Percentiles rank a stretch among this genome's conserved stretches.
phyloP scores from a whole-genome alignment of 2,329 filamentous ascomycete species.

The Alternaria incomplexa region DNA sequence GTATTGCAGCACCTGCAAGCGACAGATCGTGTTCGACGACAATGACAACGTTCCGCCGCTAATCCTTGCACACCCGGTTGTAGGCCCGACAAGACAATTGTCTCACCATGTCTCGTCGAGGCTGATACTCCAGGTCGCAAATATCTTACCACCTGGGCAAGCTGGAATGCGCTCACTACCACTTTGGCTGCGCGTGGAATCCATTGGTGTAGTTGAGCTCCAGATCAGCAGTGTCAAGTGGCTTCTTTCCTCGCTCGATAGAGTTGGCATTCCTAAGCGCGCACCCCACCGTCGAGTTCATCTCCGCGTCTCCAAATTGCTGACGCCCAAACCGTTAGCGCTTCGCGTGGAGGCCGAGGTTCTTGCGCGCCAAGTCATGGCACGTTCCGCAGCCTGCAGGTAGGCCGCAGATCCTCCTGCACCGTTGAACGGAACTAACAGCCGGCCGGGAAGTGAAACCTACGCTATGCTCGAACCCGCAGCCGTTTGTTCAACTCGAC shows the following conservation, averaged over 20 bases:
- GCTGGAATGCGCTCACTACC: conserved; percentile 7
- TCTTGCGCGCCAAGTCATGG: background rate
- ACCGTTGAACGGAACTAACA: background rate
- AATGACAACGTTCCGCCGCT: background rate
- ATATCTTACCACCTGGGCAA: conserved; percentile 26
- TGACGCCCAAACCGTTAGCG: background rate
- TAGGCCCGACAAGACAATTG: background rate
- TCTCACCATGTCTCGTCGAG: conserved; percentile 37
- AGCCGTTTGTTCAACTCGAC: conserved; percentile 53
- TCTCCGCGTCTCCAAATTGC: background rate
- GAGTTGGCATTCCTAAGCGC: background rate
- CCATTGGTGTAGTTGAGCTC: conserved; percentile 24
- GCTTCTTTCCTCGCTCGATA: conserved; percentile 57
- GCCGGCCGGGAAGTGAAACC: conserved; percentile 8
- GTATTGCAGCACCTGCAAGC: background rate
- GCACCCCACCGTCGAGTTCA: background rate
- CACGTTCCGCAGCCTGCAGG: background rate
- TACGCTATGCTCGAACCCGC: conserved; percentile 60
- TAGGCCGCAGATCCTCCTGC: background rate
- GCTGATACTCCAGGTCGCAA: conserved; percentile 42
- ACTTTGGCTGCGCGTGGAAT: conserved; percentile 14
- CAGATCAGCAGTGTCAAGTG: conserved; percentile 37
- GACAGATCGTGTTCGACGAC: background rate
- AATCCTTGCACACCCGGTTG: background rate
- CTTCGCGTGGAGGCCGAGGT: background rate